These are phyloP conservation scores for Parafenestella ontariensis DNA, from an alignment of 2,329 filamentous ascomycete species.

Conservation along the genomic window DNA sequence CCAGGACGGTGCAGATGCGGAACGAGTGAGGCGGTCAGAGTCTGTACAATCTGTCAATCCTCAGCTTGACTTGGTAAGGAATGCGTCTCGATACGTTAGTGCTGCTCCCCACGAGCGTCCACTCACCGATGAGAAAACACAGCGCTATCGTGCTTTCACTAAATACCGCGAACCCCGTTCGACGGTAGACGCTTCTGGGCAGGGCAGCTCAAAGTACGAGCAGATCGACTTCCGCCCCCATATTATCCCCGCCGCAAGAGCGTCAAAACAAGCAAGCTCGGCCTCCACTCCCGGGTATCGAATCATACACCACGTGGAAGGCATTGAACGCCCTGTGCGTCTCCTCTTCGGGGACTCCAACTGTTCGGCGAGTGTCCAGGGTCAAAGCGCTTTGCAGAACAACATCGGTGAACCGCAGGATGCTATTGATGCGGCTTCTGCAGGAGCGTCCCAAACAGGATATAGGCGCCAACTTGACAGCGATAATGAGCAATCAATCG, in stretches of 20 bases:
- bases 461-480: constrained; percentile 14
- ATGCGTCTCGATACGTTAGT: not conserved
- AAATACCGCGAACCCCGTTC: not conserved
- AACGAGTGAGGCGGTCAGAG: constrained; percentile 2
- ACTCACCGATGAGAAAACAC: constrained; percentile 6
- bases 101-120: not conserved
- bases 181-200: constrained; percentile 1
- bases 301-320: constrained; percentile 23
- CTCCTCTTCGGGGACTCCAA: constrained; percentile 24
- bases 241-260: not conserved
- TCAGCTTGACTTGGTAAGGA: constrained; percentile 4
- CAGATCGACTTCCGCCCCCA: constrained; percentile 2
- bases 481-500: constrained; percentile 1
- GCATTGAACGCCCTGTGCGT: constrained; percentile 23
- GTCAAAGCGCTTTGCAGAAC: constrained; percentile 8
- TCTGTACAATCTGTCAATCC: constrained; percentile 5
- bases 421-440: constrained; percentile 19
- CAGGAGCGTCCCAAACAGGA: constrained; percentile 12
- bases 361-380: constrained; percentile 6
- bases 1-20: constrained; percentile 24
- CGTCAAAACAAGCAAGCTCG: not conserved
- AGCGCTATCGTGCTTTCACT: not conserved
- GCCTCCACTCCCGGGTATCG: constrained; percentile 13
- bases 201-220: constrained; percentile 1
- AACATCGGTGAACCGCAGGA: constrained; percentile 20